Percentiles rank a stretch among this genome's conserved stretches.
Conservation (phyloP, 192 early-diverging fungal species). For the Podila verticillata region DNA sequence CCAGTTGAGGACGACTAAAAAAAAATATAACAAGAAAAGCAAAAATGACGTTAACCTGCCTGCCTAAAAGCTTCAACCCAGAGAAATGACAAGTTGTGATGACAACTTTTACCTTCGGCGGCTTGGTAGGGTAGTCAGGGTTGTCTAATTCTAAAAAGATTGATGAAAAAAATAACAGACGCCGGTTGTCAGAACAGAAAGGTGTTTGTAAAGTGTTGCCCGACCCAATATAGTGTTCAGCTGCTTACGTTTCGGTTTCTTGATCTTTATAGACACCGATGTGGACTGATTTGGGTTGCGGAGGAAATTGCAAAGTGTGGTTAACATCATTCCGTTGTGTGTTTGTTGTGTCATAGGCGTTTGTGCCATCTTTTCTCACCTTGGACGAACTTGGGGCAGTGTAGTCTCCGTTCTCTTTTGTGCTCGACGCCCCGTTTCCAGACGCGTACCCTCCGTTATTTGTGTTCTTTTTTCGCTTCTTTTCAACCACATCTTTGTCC, state of each 20-base stretch:
- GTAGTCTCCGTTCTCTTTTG: background rate
- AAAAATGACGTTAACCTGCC: no score
- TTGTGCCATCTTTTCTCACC: background rate
- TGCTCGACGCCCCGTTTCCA: background rate
- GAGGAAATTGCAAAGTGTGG: background rate
- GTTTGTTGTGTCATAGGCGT: background rate
- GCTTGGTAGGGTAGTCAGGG: background rate
- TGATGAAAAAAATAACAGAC: background rate
- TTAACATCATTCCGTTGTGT: background rate
- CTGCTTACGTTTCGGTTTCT: slow-evolving; percentile 37
- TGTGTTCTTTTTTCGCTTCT: slow-evolving; percentile 21
- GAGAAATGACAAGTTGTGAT: no score
- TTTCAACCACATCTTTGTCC: slow-evolving; percentile 44
- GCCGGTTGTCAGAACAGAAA: background rate
- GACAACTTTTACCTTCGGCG: background rate
- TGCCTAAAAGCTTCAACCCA: no score
- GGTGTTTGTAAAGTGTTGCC: background rate
- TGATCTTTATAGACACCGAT: slow-evolving; percentile 20
- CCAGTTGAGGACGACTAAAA: slow-evolving; percentile 33
- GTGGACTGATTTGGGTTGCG: slow-evolving; percentile 6
- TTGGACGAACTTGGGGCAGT: background rate
- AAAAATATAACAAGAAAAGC: no score
- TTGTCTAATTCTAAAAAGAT: background rate
- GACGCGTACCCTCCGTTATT: background rate
- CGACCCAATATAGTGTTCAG: background rate